Percentiles rank a stretch among this genome's conserved stretches.
phyloP scores from a whole-genome alignment of 75 land plant genomes.

The Sequoia sempervirens region DNA sequence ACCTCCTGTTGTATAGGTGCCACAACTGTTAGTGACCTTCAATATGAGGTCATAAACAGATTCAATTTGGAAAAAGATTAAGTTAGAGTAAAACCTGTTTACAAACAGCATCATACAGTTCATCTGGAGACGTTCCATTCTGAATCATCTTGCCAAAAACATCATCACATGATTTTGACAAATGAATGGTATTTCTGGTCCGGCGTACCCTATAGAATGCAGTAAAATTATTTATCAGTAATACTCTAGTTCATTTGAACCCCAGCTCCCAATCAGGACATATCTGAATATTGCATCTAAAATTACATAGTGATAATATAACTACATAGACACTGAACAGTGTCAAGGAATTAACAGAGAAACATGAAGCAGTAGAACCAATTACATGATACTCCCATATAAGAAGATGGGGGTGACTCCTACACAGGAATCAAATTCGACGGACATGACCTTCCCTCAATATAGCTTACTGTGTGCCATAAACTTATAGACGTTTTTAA shows the following conservation, averaged over 20 bases:
- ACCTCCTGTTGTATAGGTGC: constrained; percentile 56
- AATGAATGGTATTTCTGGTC: constrained; percentile 30
- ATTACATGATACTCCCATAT: not conserved
- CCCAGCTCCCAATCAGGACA: not conserved
- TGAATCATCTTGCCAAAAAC: constrained; percentile 71
- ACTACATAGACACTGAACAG: not conserved
- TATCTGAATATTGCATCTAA: not conserved
- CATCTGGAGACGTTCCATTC: constrained; percentile 75
- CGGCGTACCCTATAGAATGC: constrained; percentile 52
- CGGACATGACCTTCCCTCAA: not conserved
- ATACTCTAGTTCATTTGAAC: not conserved
- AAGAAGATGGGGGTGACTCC: not conserved
- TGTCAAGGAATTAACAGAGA: not conserved
- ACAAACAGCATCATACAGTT: constrained; percentile 83
- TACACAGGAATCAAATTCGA: not conserved
- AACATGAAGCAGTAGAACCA: not conserved
- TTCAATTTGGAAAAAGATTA: not conserved
- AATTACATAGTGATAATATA: not conserved
- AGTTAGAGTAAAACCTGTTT: constrained; percentile 51
- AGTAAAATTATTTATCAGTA: not conserved
- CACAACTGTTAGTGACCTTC: not conserved
- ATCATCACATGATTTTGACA: constrained; percentile 95
- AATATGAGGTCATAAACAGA: not conserved
- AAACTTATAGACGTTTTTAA: not conserved
- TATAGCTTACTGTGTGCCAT: not conserved